phyloP scores from a whole-genome alignment of 2,329 filamentous ascomycete genomes.

The Ceratocystis albifundus region DNA sequence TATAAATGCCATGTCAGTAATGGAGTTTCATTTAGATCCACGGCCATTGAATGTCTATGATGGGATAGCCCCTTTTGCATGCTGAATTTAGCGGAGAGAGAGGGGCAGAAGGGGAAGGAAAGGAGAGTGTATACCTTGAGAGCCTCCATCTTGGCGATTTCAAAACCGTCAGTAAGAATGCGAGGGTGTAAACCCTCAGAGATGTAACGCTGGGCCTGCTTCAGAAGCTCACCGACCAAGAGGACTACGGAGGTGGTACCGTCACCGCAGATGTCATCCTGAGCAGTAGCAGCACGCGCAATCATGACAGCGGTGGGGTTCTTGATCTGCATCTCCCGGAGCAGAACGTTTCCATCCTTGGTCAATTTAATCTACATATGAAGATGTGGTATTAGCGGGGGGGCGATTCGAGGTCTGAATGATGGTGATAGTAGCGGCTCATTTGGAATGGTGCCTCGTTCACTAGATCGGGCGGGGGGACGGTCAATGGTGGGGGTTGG shows the following conservation, averaged over 20 bases:
- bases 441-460: background rate
- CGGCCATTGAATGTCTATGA: slow-evolving; percentile 17
- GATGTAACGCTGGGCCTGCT: slow-evolving; percentile 95
- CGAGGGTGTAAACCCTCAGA: slow-evolving; percentile 92
- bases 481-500: slow-evolving; percentile 20
- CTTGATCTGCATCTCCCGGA: slow-evolving; percentile 83
- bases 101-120: too few species aligned
- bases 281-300: slow-evolving; percentile 76
- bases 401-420: slow-evolving; percentile 26
- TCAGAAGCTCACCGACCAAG: slow-evolving; percentile 88
- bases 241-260: slow-evolving; percentile 95
- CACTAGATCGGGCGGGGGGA: slow-evolving; percentile 7
- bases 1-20: slow-evolving; percentile 19
- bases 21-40: background rate
- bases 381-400: slow-evolving; percentile 7
- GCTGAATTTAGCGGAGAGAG: too few species aligned
- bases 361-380: slow-evolving; percentile 81
- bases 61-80: background rate
- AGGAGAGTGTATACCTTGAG: slow-evolving; percentile 53
- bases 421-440: background rate
- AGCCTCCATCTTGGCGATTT: slow-evolving; percentile 87
- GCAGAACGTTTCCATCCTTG: slow-evolving; percentile 87
- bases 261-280: slow-evolving; percentile 97
- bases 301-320: slow-evolving; percentile 92
- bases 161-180: slow-evolving; percentile 94